Conservation (phyloP, 176 grass and related monocot genomes). For the Tillandsia fasciculata region DNA sequence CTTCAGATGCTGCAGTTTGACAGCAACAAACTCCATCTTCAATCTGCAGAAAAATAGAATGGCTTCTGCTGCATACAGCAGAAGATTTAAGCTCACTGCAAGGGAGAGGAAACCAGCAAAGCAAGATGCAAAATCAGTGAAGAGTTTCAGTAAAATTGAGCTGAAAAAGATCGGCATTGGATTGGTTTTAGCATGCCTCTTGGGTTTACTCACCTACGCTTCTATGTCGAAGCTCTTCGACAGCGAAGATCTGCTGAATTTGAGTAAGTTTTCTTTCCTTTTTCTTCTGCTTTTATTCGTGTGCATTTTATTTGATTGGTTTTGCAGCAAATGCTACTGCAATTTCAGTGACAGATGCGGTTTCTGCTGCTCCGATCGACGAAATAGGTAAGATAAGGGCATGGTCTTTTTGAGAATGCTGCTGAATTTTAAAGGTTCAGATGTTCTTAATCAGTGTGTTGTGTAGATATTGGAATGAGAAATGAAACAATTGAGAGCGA, state of each 20-base stretch:
- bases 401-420: not conserved
- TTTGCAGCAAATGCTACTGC: too few species aligned
- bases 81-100: not conserved
- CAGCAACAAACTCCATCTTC: not conserved
- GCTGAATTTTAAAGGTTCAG: not conserved
- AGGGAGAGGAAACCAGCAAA: slow-evolving; percentile 7
- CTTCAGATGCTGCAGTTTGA: too few species aligned
- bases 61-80: not conserved
- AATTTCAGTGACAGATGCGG: too few species aligned
- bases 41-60: not conserved
- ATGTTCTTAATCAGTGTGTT: not conserved
- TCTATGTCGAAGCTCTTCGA: slow-evolving; percentile 24
- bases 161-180: slow-evolving; percentile 17
- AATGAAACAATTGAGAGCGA: slow-evolving; percentile 6
- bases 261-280: slow-evolving; percentile 14
- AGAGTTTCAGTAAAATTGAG: slow-evolving; percentile 17
- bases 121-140: slow-evolving; percentile 11
- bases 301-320: too few species aligned
- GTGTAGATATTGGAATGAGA: slow-evolving; percentile 14
- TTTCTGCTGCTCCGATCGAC: not conserved
- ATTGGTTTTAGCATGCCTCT: slow-evolving; percentile 14
- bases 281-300: not conserved
- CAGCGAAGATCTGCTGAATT: slow-evolving; percentile 5
- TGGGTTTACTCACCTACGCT: slow-evolving; percentile 18
- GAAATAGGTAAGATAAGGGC: slow-evolving; percentile 6